Evolutionary conservation across 2,329 filamentous ascomycete species (phyloP), one percentile per base, ranked within the genome.

Genomic region (Paraconiothyrium sp.): DNA sequence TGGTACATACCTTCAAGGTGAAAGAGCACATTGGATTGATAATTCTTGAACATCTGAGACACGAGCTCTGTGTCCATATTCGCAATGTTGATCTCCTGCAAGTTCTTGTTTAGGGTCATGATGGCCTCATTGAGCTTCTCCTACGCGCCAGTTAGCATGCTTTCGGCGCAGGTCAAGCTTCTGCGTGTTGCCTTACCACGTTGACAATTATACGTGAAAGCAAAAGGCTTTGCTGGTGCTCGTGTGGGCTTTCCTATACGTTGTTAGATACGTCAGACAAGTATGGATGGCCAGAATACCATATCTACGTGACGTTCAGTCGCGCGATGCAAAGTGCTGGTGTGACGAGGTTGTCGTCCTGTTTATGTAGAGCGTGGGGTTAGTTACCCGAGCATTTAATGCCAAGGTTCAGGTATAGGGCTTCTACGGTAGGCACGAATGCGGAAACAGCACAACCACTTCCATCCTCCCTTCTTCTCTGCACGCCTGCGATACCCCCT

Each of bases 21-120:
- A 78, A 99, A 98, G 6, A 98, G 83, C 14, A 98, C 94, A 72
- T 98, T 99, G 11, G 93, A 97, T 79, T 97, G 94, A 78, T 99
- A 99, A 81, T 98, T 99, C 83, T 98, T 97, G 85, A 98, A 99
- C 95, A 99, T 99, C 77, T 98, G 94, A 0, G 94, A 94, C 5
- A 98, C 95, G 2, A 98, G 86, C 81, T 98, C 95, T 39, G 97
- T 93, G 76, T 99, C 97, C 93, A 98, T 97, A 79, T 98, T 99
- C 74, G 97, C 92, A 59, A 97, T 90, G 75, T 98, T 98, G 85
- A 98, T 97, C 69, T 98, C 94, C 92, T 97, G 70, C 1, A 99
- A 89, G 54, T 88, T 92, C 79, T 93, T 97, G 81, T 98, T 99
- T 86, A 98, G 88, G 55, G 94, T 89, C 81, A 95, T 88, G 57